Percentiles rank a stretch among this genome's conserved stretches.
Evolutionary conservation across 805 yeast species (phyloP).

Genomic region (Candida sphagnicola): DNA sequence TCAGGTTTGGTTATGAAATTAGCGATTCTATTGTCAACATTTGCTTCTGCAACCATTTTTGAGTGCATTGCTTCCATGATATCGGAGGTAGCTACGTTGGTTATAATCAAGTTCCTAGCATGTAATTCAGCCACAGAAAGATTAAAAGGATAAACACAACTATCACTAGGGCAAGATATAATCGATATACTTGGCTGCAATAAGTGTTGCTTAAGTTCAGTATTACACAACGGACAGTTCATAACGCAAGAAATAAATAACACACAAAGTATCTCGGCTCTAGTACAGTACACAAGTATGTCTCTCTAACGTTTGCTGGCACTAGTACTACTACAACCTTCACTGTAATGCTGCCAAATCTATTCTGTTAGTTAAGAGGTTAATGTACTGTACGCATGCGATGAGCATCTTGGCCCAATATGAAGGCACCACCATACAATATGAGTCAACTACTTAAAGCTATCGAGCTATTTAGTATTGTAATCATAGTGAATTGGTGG

Average conservation of each 20-base stretch:
- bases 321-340: too few relatives aligned
- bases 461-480: too few relatives aligned
- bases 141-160: conserved; percentile 32
- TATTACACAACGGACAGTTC: conserved; percentile 27
- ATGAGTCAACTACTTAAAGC: too few relatives aligned
- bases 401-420: not conserved
- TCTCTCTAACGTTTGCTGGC: too few relatives aligned
- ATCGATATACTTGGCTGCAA: conserved; percentile 23
- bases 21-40: conserved; percentile 22
- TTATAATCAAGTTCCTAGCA: conserved; percentile 16
- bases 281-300: too few relatives aligned
- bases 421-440: too few relatives aligned
- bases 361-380: not conserved
- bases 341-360: too few relatives aligned
- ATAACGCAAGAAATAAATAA: too few relatives aligned
- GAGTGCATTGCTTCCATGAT: conserved; percentile 22
- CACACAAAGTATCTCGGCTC: too few relatives aligned
- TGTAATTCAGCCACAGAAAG: conserved; percentile 24
- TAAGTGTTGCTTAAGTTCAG: conserved; percentile 20
- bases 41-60: conserved; percentile 20
- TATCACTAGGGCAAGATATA: conserved; percentile 23
- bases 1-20: conserved; percentile 21
- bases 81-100: conserved; percentile 17
- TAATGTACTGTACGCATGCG: not conserved
- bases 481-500: too few relatives aligned